Evolutionary conservation across 2,329 filamentous ascomycete species (phyloP).

Genomic region (Aspergillus ochraceoroseus): DNA sequence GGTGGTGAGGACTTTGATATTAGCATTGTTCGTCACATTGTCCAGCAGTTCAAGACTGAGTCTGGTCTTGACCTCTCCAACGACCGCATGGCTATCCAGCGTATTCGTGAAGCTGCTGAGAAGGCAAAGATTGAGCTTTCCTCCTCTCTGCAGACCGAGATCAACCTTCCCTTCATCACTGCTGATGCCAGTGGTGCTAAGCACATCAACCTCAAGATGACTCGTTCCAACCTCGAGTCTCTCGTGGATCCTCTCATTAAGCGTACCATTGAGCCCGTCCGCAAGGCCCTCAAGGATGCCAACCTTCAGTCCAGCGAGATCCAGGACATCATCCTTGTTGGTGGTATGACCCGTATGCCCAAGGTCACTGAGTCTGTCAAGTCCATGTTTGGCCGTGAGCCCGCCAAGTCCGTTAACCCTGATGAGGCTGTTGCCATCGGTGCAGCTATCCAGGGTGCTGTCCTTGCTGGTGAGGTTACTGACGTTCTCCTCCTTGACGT

Average conservation of each 20-base stretch:
- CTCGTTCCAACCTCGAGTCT: constrained; percentile 84
- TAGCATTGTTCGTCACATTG: constrained; percentile 84
- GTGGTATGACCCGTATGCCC: constrained; percentile 99
- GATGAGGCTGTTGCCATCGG: constrained; percentile 97
- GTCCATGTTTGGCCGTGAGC: constrained; percentile 92
- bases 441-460: constrained; percentile 94
- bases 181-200: constrained; percentile 92
- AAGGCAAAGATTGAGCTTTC: constrained; percentile 99
- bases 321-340: constrained; percentile 94
- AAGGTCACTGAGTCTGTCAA: constrained; percentile 96
- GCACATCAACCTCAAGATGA: constrained; percentile 97
- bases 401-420: constrained; percentile 96
- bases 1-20: constrained; percentile 99
- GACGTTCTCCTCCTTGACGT: constrained; percentile 93
- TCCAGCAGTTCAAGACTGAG: constrained; percentile 95
- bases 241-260: constrained; percentile 85
- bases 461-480: constrained; percentile 93
- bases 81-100: constrained; percentile 98
- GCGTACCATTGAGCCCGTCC: constrained; percentile 83
- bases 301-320: constrained; percentile 87
- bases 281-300: constrained; percentile 96
- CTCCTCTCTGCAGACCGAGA: constrained; percentile 89
- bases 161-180: constrained; percentile 98
- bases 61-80: constrained; percentile 81
- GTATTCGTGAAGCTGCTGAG: constrained; percentile 97